Evolutionary conservation across 1,284 basidiomycete species (phyloP).

Genomic region (Ustilago curta): DNA sequence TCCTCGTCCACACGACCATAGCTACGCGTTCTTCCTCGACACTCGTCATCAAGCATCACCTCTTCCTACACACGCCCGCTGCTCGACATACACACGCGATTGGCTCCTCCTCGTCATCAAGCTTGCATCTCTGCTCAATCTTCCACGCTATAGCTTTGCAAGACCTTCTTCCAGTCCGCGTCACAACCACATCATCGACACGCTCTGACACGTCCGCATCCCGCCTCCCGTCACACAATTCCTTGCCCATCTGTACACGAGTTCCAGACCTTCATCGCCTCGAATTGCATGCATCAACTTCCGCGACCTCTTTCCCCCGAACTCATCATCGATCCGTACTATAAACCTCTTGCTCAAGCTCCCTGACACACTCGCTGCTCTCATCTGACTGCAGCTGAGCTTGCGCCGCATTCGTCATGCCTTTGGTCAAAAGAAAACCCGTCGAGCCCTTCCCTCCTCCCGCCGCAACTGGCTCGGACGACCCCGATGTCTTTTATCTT

Average conservation of each 20-base stretch:
- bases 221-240: neutral
- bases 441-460: conserved; percentile 62
- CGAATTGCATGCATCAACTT: neutral
- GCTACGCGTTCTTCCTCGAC: conserved; percentile 5
- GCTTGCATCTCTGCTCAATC: neutral
- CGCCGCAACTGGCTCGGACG: conserved; percentile 46
- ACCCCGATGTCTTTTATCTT: conserved; percentile 66
- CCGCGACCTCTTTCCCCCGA: neutral
- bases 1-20: neutral
- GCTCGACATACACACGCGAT: conserved; percentile 1
- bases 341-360: neutral
- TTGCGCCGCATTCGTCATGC: conserved; percentile 49
- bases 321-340: neutral
- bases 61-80: neutral
- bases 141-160: neutral
- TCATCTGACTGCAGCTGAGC: conserved; percentile 1
- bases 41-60: neutral
- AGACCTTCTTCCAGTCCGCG: neutral
- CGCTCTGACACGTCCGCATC: neutral
- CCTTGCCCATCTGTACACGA: neutral
- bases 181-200: neutral
- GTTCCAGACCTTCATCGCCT: too few species aligned
- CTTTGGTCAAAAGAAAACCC: conserved; percentile 64
- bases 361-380: neutral
- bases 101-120: conserved; percentile 1